Evolutionary conservation across 2,329 filamentous ascomycete species (phyloP), one percentile per base, ranked within the genome.

Genomic region (Davidsoniella virescens): DNA sequence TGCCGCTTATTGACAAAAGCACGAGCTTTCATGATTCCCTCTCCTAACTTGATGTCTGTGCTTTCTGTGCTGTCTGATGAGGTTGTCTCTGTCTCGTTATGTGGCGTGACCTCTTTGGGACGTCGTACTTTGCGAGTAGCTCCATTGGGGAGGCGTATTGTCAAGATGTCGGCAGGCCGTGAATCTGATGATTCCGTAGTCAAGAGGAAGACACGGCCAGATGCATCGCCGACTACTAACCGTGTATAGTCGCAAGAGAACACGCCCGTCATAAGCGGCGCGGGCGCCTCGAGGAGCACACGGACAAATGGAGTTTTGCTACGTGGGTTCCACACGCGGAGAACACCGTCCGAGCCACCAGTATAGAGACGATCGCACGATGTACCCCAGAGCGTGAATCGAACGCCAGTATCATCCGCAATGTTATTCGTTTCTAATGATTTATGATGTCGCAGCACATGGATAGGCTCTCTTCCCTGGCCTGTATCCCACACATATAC

Each of bases 401-500:
- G 80, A 40, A 80, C 74, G 2, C 78, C 78, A 0, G 73, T 72
- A 52, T 81, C 78, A 47, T 75, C 73, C 7, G 65, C 62, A 52
- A 77, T 74, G 10, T 71, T 62, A 37, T 75, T 67, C 3, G 65
- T 59, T 10, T 68, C 65, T 2, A 67, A 55, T 0, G 63, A 67
- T 37, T 63, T 61, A 8, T 72, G 76, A 54, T 82, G 78, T 5
- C 63, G 55, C 0, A 82, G 64, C 2, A 71, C 61, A 56, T 80
- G 76, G 18, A 78, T 70, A 0, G 76, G 71, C 37, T 65, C 62
- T 55, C 79, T 74, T n/a, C 68, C 70, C 9, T 64, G 66, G 0
- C 70, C 67, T 1, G 76, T 76, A 54, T 81, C 78, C 75, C 76
- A 82, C 1, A 82, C 67, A 53, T 81, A 81, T 0, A 74, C 72